A percentile compares a stretch with the other conserved stretches of the same genome.
phyloP scores from a whole-genome alignment of 1,284 basidiomycete species.

The Filobasidium uniguttulatum region DNA sequence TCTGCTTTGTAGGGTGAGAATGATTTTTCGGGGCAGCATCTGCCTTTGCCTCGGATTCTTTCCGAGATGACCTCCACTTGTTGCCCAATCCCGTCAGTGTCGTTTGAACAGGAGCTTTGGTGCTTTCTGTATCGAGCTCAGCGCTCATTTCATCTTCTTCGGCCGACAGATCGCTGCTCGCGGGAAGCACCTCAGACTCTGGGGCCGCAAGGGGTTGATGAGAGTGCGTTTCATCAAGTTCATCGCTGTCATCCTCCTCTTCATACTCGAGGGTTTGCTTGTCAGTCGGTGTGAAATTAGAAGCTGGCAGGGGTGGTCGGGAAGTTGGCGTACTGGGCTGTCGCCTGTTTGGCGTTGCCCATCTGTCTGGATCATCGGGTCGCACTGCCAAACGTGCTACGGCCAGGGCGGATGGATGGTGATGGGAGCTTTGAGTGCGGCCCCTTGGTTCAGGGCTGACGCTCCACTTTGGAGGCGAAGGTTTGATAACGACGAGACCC shows the following conservation, averaged over 20 bases:
- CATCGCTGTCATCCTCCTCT: slow-evolving; percentile 18
- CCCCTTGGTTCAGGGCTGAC: no score
- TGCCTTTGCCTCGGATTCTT: background rate
- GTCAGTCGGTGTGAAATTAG: slow-evolving; percentile 6
- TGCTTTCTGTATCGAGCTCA: background rate
- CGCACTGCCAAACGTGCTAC: no score
- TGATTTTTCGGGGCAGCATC: background rate
- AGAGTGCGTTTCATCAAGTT: slow-evolving; percentile 7
- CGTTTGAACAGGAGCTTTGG: slow-evolving; percentile 3
- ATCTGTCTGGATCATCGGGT: no score
- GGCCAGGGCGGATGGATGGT: no score
- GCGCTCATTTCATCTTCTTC: background rate
- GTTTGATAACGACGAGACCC: no score
- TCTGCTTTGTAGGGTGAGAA: slow-evolving; percentile 15
- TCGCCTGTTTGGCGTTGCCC: no score
- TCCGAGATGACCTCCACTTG: background rate
- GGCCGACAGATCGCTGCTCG: slow-evolving; percentile 8
- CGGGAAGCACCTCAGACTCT: background rate
- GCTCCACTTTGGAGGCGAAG: no score
- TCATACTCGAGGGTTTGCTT: slow-evolving; percentile 14
- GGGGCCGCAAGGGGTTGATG: slow-evolving; percentile 3
- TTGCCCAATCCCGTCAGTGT: background rate
- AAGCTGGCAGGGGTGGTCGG: slow-evolving; percentile 3
- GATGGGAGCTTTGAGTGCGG: no score
- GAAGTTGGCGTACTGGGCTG: background rate